phyloP scores from a whole-genome alignment of 495 filamentous ascomycete species.

The Xylaria venustula region DNA sequence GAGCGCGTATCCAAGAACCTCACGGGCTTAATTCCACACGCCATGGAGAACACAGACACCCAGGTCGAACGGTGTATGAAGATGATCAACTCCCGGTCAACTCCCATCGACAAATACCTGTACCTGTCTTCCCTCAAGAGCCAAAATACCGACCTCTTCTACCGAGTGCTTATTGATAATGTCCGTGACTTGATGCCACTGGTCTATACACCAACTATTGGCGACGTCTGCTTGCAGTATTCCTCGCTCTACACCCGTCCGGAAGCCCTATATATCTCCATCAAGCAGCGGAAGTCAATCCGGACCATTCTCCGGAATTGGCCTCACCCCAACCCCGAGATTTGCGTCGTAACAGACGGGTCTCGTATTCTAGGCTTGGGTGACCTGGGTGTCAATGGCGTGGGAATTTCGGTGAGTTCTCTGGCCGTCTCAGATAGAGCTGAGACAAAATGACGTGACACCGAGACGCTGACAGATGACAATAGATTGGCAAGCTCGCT shows the following conservation, averaged over 20 bases:
- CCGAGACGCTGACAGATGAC: conserved; percentile 14
- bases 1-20: conserved; percentile 57
- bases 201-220: conserved; percentile 97
- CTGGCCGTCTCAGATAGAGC: conserved; percentile 17
- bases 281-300: conserved; percentile 82
- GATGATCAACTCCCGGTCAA: conserved; percentile 71
- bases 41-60: conserved; percentile 52
- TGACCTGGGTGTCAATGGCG: conserved; percentile 94
- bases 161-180: conserved; percentile 86
- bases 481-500: conserved; percentile 76
- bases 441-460: not conserved
- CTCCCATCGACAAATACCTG: conserved; percentile 88
- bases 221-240: conserved; percentile 94
- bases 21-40: conserved; percentile 57
- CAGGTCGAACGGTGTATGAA: conserved; percentile 57
- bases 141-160: conserved; percentile 91
- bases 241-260: conserved; percentile 94
- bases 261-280: conserved; percentile 91
- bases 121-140: conserved; percentile 87
- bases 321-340: conserved; percentile 84
- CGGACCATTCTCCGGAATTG: conserved; percentile 83
- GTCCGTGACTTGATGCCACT: conserved; percentile 88
- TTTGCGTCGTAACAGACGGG: conserved; percentile 95
- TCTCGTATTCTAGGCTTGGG: conserved; percentile 94
- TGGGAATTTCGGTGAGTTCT: conserved; percentile 88